Percentiles rank a stretch among this genome's conserved stretches.
phyloP scores from a whole-genome alignment of 2,329 filamentous ascomycete genomes.

The Chaetomiaceae sp. region DNA sequence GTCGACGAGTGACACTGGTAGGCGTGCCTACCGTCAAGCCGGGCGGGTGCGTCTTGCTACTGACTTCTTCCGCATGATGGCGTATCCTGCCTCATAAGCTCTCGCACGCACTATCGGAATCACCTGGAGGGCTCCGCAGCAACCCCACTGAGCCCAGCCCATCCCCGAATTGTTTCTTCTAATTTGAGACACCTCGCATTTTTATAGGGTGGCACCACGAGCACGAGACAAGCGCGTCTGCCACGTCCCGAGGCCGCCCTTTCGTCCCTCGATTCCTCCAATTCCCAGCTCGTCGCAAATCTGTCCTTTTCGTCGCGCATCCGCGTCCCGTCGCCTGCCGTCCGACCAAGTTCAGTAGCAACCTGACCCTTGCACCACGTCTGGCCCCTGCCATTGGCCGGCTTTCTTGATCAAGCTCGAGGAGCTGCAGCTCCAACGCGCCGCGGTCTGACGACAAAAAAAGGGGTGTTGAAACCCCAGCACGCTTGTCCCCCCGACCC shows the following conservation, averaged over 20 bases:
- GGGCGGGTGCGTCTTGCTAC: neutral
- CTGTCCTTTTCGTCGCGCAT: slow-evolving; percentile 5
- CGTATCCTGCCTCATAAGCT: slow-evolving; percentile 2
- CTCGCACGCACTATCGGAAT: slow-evolving; percentile 1
- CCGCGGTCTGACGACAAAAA: slow-evolving; percentile 5
- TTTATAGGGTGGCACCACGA: slow-evolving; percentile 22
- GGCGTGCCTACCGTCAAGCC: neutral
- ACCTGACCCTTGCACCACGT: neutral
- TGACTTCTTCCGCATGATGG: neutral
- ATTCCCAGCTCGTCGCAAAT: slow-evolving; percentile 1
- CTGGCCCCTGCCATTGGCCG: neutral
- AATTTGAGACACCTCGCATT: slow-evolving; percentile 23
- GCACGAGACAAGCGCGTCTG: slow-evolving; percentile 10
- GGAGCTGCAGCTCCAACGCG: neutral
- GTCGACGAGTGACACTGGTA: neutral
- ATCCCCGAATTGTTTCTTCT: slow-evolving; percentile 20
- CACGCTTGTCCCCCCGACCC: slow-evolving; percentile 14
- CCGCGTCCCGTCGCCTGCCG: neutral
- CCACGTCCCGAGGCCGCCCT: neutral
- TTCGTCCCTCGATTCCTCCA: slow-evolving; percentile 3
- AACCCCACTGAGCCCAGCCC: slow-evolving; percentile 19
- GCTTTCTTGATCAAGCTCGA: no score
- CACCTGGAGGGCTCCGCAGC: slow-evolving; percentile 10
- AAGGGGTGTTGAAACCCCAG: neutral
- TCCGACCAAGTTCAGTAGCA: neutral